Conservation (phyloP, 139 green algal species). For the Picochlorum sp. region DNA sequence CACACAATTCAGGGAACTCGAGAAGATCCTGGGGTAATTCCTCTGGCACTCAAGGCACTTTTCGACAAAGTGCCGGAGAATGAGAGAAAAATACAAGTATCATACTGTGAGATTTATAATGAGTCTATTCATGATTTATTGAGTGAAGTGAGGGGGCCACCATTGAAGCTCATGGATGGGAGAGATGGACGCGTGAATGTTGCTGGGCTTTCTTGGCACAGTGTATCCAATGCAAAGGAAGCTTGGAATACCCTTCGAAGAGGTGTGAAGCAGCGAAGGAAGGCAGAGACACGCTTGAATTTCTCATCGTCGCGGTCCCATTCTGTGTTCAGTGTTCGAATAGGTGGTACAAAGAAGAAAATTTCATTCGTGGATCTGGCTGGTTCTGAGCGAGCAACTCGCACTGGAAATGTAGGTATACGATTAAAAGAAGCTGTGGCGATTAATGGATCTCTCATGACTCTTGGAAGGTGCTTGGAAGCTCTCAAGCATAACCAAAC, state of each 20-base stretch:
- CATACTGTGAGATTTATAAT: slow-evolving; percentile 64
- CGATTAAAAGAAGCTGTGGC: slow-evolving; percentile 66
- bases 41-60: slow-evolving; percentile 38
- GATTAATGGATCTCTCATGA: slow-evolving; percentile 77
- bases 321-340: slow-evolving; percentile 48
- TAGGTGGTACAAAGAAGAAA: slow-evolving; percentile 1
- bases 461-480: slow-evolving; percentile 68
- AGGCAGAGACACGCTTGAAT: slow-evolving; percentile 59
- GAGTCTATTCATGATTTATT: slow-evolving; percentile 72
- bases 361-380: slow-evolving; percentile 73
- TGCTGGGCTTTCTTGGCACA: slow-evolving; percentile 29
- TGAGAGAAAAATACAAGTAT: slow-evolving; percentile 18
- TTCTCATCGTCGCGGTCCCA: slow-evolving; percentile 58
- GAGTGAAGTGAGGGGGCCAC: slow-evolving; percentile 11
- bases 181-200: slow-evolving; percentile 38
- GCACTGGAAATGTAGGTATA: slow-evolving; percentile 57
- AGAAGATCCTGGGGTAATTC: slow-evolving; percentile 51
- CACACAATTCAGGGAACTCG: slow-evolving; percentile 63
- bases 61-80: slow-evolving; percentile 45
- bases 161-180: slow-evolving; percentile 51
- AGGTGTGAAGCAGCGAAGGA: slow-evolving; percentile 35
- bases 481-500: slow-evolving; percentile 67
- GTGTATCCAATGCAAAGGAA: slow-evolving; percentile 23
- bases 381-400: slow-evolving; percentile 53
- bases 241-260: slow-evolving; percentile 38